These are phyloP conservation scores for Rhytidiadelphus loreus DNA, from an alignment of 225 moss, liverwort and hornwort species.

Conservation along the genomic window DNA sequence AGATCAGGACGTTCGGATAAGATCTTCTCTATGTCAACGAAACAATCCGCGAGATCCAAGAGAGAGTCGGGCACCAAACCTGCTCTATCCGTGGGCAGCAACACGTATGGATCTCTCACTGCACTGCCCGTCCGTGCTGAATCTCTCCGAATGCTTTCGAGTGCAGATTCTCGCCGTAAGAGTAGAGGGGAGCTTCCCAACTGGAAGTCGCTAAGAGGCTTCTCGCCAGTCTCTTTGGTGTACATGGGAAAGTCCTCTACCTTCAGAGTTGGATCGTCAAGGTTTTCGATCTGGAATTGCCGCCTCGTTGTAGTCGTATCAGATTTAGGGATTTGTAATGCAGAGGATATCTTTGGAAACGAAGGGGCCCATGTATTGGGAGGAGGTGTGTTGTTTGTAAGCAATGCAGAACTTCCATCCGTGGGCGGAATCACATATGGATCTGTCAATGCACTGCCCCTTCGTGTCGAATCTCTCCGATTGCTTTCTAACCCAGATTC, in stretches of 20 bases:
- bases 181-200: not conserved
- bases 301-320: not conserved
- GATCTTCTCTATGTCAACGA: not conserved
- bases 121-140: not conserved
- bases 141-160: not conserved
- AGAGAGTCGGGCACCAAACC: not conserved
- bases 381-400: not conserved
- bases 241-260: not conserved
- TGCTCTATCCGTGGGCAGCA: not conserved
- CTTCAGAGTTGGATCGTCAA: not conserved
- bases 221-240: not conserved
- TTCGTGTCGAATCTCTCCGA: not conserved
- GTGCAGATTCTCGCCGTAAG: not conserved
- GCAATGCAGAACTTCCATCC: not conserved
- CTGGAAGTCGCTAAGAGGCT: not conserved
- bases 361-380: not conserved
- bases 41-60: constrained; percentile 2
- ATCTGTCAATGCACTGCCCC: not conserved
- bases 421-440: not conserved
- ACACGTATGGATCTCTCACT: not conserved
- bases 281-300: not conserved
- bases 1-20: not conserved
- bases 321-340: not conserved
- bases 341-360: not conserved
- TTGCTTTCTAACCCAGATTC: not conserved